phyloP scores from a whole-genome alignment of 306 rosid genomes.

The Malus asiatica region DNA sequence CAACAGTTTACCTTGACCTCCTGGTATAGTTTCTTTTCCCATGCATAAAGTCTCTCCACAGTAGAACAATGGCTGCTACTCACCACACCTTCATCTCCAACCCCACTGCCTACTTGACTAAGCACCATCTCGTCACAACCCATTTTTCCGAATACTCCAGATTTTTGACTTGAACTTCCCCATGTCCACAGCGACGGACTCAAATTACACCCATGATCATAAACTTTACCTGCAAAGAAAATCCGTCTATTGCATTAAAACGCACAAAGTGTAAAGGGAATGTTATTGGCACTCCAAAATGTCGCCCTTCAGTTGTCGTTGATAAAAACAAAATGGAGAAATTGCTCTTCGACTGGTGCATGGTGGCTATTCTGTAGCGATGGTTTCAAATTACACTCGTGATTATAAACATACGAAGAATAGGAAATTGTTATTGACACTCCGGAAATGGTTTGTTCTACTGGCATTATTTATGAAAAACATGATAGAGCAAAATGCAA shows the following conservation, averaged over 20 bases:
- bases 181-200: conserved; percentile 62
- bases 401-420: background rate
- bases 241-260: background rate
- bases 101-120: conserved; percentile 25
- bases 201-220: conserved; percentile 62
- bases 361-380: background rate
- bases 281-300: background rate
- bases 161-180: conserved; percentile 54
- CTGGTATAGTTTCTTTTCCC: conserved; percentile 85
- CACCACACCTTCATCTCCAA: conserved; percentile 27
- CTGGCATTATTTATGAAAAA: too few relatives aligned
- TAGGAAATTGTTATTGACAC: too few relatives aligned
- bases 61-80: conserved; percentile 68
- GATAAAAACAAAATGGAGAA: background rate
- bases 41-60: conserved; percentile 81
- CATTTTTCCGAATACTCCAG: conserved; percentile 44
- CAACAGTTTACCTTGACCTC: conserved; percentile 73
- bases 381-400: background rate
- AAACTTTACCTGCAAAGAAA: conserved; percentile 50
- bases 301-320: background rate
- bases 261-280: background rate
- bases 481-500: background rate
- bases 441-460: fast-evolving
- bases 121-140: conserved; percentile 28
- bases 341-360: background rate